These are phyloP conservation scores for Tremella fuciformis DNA, from an alignment of 768 basidiomycete species.

Conservation along the genomic window DNA sequence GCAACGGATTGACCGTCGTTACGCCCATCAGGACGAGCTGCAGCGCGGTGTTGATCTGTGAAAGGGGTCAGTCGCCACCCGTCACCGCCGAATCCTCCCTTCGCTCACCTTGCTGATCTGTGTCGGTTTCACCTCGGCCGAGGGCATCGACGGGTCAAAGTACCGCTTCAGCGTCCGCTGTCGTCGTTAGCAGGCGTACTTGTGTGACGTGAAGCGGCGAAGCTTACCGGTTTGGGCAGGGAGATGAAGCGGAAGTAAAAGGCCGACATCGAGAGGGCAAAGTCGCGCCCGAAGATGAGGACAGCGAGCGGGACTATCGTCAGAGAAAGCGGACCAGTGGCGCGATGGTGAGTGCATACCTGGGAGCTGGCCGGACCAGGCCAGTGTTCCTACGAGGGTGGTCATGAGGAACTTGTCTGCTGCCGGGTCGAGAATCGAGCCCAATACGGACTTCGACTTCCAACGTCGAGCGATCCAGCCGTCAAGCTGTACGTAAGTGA, in stretches of 20 bases:
- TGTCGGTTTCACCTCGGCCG: slow-evolving; percentile 90
- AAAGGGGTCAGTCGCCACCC: neutral
- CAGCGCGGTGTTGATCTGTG: slow-evolving; percentile 85
- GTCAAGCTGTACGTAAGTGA: slow-evolving; percentile 63
- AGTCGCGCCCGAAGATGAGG: slow-evolving; percentile 84
- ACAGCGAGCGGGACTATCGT: slow-evolving; percentile 73
- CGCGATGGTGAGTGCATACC: slow-evolving; percentile 42
- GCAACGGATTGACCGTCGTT: slow-evolving; percentile 77
- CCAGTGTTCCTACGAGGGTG: slow-evolving; percentile 79
- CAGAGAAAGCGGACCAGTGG: neutral
- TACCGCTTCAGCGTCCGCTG: slow-evolving; percentile 79
- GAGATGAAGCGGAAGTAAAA: slow-evolving; percentile 50
- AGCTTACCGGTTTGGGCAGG: slow-evolving; percentile 74
- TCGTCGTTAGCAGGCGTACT: neutral
- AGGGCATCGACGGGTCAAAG: slow-evolving; percentile 94
- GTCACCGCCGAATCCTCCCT: neutral
- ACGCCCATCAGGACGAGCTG: slow-evolving; percentile 87
- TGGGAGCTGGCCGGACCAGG: slow-evolving; percentile 79
- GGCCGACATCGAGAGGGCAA: slow-evolving; percentile 45
- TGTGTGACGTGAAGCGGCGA: slow-evolving; percentile 10
- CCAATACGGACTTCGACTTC: slow-evolving; percentile 85
- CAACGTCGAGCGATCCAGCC: slow-evolving; percentile 83
- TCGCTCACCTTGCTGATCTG: slow-evolving; percentile 77
- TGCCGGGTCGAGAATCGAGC: slow-evolving; percentile 92
- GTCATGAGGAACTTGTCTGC: slow-evolving; percentile 97